Conservation (phyloP, 768 basidiomycete species). For the Mycena venus region DNA sequence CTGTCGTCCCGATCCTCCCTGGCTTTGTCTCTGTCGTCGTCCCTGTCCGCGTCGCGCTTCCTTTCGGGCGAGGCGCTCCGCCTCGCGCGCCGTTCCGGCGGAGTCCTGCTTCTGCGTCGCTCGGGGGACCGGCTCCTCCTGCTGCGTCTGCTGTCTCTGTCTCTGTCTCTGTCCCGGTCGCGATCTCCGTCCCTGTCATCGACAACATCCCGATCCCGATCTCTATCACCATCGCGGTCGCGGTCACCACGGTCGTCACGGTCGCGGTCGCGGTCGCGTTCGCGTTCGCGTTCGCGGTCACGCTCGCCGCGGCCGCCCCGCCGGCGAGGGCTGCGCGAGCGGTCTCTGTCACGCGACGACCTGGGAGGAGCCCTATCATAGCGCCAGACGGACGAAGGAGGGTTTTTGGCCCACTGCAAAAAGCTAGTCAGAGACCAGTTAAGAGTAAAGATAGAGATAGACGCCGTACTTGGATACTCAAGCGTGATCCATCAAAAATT, state of each 20-base stretch:
- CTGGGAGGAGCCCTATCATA: slow-evolving; percentile 57
- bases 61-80: slow-evolving; percentile 59
- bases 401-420: slow-evolving; percentile 82
- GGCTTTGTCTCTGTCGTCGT: slow-evolving; percentile 59
- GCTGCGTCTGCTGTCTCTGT: slow-evolving; percentile 55
- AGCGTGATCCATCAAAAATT: slow-evolving; percentile 78
- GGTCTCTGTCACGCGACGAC: slow-evolving; percentile 46
- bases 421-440: background rate
- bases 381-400: slow-evolving; percentile 88
- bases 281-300: slow-evolving; percentile 50
- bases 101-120: slow-evolving; percentile 57
- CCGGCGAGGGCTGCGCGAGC: slow-evolving; percentile 30
- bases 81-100: slow-evolving; percentile 43
- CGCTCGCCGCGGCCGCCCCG: slow-evolving; percentile 49
- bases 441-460: background rate
- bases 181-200: slow-evolving; percentile 52
- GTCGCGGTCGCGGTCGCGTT: slow-evolving; percentile 3
- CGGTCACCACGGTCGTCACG: background rate
- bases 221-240: slow-evolving; percentile 16
- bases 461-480: slow-evolving; percentile 75
- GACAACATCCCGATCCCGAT: slow-evolving; percentile 40
- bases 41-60: slow-evolving; percentile 45
- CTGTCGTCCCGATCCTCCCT: slow-evolving; percentile 55
- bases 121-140: slow-evolving; percentile 66
- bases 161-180: slow-evolving; percentile 48